phyloP scores from a whole-genome alignment of 2,329 filamentous ascomycete species.

The Fusarium bulbicola region DNA sequence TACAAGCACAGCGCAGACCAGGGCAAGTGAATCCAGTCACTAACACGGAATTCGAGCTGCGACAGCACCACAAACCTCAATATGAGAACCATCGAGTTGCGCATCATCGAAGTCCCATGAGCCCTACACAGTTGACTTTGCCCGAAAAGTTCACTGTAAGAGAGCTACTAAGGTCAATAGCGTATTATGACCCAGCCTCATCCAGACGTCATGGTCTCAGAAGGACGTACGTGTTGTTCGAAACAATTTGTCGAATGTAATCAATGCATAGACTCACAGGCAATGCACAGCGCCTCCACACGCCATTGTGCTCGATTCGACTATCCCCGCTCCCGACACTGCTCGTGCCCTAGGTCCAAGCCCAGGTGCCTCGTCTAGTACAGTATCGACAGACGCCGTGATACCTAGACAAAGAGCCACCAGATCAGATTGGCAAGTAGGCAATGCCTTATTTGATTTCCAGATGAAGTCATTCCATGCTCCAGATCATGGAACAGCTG shows the following conservation, averaged over 20 bases:
- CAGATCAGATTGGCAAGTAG: background rate
- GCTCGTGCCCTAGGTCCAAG: background rate
- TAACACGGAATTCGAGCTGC: conserved; percentile 31
- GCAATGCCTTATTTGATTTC: conserved; percentile 16
- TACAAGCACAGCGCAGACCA: background rate
- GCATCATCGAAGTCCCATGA: conserved; percentile 21
- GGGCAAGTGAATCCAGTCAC: conserved; percentile 12
- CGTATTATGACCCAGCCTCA: conserved; percentile 30
- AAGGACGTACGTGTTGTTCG: conserved; percentile 39
- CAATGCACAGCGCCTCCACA: conserved; percentile 12
- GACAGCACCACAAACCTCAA: conserved; percentile 22
- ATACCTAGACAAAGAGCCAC: background rate
- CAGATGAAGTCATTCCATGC: conserved; percentile 10
- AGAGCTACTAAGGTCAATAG: conserved; percentile 20
- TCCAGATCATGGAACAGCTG: background rate
- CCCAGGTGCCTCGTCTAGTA: conserved; percentile 4
- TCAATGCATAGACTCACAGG: conserved; percentile 23
- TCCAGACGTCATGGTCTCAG: conserved; percentile 41
- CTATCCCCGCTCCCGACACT: background rate
- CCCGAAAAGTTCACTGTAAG: background rate
- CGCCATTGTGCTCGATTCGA: conserved; percentile 12
- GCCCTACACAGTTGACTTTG: background rate
- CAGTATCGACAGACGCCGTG: background rate
- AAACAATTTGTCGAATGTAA: background rate
- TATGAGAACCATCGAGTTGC: conserved; percentile 13